Conservation (phyloP, 2,329 filamentous ascomycete genomes). For the Sclerotinia minor region DNA sequence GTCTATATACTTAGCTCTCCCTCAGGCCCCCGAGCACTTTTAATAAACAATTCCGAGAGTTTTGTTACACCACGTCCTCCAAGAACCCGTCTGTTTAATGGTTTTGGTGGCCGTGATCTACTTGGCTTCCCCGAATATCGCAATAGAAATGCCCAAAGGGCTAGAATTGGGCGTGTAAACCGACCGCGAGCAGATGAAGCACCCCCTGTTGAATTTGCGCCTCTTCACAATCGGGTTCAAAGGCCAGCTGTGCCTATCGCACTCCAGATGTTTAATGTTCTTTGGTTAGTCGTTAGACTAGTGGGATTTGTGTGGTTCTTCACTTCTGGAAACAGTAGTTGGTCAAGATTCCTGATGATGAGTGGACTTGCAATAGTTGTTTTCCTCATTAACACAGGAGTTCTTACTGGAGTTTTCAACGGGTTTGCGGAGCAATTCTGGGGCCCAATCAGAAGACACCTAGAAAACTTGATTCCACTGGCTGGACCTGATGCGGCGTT, state of each 20-base stretch:
- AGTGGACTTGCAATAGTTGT: constrained; percentile 55
- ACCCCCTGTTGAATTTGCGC: constrained; percentile 22
- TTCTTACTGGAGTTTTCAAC: constrained; percentile 60
- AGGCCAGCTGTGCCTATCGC: constrained; percentile 18
- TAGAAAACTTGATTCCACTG: constrained; percentile 60
- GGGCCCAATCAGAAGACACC: constrained; percentile 57
- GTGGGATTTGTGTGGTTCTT: constrained; percentile 65
- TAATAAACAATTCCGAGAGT: constrained; percentile 55
- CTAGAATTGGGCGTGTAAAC: constrained; percentile 28
- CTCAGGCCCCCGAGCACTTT: constrained; percentile 57
- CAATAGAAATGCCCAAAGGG: constrained; percentile 33
- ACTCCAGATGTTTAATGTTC: constrained; percentile 38
- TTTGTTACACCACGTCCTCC: constrained; percentile 51
- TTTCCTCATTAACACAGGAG: constrained; percentile 60
- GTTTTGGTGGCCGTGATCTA: constrained; percentile 17
- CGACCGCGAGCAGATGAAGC: constrained; percentile 28
- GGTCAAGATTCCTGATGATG: constrained; percentile 59
- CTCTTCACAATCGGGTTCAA: constrained; percentile 29
- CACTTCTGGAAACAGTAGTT: constrained; percentile 57
- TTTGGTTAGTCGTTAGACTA: constrained; percentile 62
- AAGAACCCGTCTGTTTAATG: constrained; percentile 27
- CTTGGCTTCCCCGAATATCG: constrained; percentile 35
- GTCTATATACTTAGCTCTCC: constrained; percentile 64
- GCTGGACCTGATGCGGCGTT: constrained; percentile 45
- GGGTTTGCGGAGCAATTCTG: constrained; percentile 55